Conservation (phyloP, 1,284 basidiomycete species). For the Heterobasidion irregulare region DNA sequence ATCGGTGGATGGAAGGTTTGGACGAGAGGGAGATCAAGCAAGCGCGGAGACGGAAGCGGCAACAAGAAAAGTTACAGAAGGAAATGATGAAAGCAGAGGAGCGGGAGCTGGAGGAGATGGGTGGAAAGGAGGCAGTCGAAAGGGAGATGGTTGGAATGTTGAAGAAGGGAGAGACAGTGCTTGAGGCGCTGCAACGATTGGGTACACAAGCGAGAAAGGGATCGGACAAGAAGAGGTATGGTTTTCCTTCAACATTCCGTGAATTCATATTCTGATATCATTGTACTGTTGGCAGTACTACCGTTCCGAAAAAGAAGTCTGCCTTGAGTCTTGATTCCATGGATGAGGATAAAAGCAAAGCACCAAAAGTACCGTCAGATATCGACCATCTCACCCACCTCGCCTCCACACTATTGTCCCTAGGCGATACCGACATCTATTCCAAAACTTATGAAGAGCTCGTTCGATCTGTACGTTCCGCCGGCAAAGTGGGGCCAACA, state of each 20-base stretch:
- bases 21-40: slow-evolving; percentile 83
- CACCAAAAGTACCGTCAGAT: slow-evolving; percentile 32
- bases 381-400: slow-evolving; percentile 77
- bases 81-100: slow-evolving; percentile 72
- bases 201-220: slow-evolving; percentile 58
- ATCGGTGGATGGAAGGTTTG: slow-evolving; percentile 90
- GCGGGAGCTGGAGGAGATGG: slow-evolving; percentile 50
- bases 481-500: slow-evolving; percentile 55
- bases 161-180: slow-evolving; percentile 85
- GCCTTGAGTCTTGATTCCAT: slow-evolving; percentile 27
- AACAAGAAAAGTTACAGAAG: slow-evolving; percentile 60
- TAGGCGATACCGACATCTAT: slow-evolving; percentile 80
- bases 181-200: slow-evolving; percentile 84
- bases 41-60: slow-evolving; percentile 64
- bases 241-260: too few species aligned
- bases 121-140: slow-evolving; percentile 65
- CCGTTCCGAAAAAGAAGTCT: slow-evolving; percentile 25
- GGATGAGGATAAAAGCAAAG: slow-evolving; percentile 36
- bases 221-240: slow-evolving; percentile 32
- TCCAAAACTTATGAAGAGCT: slow-evolving; percentile 78
- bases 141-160: slow-evolving; percentile 64
- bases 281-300: slow-evolving; percentile 14
- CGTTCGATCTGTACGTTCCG: slow-evolving; percentile 62
- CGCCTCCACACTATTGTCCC: slow-evolving; percentile 74
- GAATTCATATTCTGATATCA: neutral